These are phyloP conservation scores for Pythium scleroteichum DNA, from an alignment of 352 stramenopile genomes.

Conservation along the genomic window DNA sequence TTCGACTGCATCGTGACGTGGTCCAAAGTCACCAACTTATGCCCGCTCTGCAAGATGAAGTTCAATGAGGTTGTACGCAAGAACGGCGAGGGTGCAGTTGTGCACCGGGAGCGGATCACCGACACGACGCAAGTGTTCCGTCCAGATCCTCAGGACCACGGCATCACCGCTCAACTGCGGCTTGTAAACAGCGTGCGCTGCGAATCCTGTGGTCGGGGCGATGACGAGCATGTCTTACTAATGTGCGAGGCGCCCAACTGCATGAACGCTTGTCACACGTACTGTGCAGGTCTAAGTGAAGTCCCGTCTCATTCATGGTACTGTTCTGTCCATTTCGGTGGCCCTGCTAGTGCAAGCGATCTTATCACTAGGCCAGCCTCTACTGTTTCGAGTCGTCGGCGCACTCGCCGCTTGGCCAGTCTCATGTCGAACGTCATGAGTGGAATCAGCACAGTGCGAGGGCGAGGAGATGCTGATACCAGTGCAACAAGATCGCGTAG, in stretches of 20 bases:
- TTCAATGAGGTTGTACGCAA: conserved; percentile 58
- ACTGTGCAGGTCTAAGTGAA: conserved; percentile 60
- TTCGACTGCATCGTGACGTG: conserved; percentile 83
- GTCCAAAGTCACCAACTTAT: conserved; percentile 83
- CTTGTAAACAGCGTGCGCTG: conserved; percentile 76
- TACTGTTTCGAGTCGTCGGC: conserved; percentile 61
- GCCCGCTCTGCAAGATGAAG: conserved; percentile 77
- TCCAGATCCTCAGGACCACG: conserved; percentile 60
- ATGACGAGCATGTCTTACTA: conserved; percentile 81
- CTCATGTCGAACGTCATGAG: conserved; percentile 76
- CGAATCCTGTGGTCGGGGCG: conserved; percentile 65
- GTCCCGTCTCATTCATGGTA: conserved; percentile 76
- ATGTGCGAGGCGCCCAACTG: conserved; percentile 75
- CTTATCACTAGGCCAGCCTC: conserved; percentile 51
- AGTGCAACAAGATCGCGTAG: conserved; percentile 17
- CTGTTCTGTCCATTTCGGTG: conserved; percentile 47
- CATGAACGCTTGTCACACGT: conserved; percentile 67
- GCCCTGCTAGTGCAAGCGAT: conserved; percentile 48
- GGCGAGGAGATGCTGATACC: conserved; percentile 2
- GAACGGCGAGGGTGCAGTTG: conserved; percentile 36
- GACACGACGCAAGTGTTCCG: conserved; percentile 69
- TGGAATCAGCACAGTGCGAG: conserved; percentile 10
- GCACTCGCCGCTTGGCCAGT: conserved; percentile 59
- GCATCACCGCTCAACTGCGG: conserved; percentile 62
- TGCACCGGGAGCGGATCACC: conserved; percentile 39